Conservation (phyloP, 2,329 filamentous ascomycete genomes). For the Fusarium sp. region DNA sequence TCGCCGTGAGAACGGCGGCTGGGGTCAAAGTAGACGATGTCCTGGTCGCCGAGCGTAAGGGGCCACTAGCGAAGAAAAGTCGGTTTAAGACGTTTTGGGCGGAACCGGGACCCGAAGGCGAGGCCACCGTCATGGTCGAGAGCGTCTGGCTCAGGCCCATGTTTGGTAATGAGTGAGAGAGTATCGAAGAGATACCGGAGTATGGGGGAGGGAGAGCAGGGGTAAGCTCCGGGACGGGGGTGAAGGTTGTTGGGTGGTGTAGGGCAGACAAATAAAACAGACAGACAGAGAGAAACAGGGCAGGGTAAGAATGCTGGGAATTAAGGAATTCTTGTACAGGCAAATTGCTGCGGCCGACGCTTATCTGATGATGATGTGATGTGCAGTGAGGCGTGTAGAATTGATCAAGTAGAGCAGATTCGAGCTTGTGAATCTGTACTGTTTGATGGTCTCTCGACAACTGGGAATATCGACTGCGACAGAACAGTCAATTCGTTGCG, state of each 20-base stretch:
- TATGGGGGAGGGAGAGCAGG: constrained; percentile 36
- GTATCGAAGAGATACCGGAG: constrained; percentile 37
- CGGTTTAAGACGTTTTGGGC: constrained; percentile 50
- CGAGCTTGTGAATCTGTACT: background rate
- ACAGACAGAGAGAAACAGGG: constrained; percentile 8
- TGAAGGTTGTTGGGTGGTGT: constrained; percentile 30
- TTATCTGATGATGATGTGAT: constrained; percentile 21
- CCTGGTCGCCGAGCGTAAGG: constrained; percentile 43
- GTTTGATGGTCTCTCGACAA: background rate
- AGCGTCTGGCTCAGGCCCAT: constrained; percentile 46
- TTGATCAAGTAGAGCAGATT: background rate
- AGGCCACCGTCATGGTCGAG: constrained; percentile 43
- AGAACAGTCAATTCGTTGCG: constrained; percentile 12
- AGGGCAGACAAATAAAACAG: constrained; percentile 19
- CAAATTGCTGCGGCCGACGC: constrained; percentile 22
- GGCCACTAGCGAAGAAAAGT: constrained; percentile 50
- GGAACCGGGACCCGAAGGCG: constrained; percentile 44
- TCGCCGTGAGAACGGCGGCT: constrained; percentile 34
- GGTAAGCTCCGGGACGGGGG: constrained; percentile 29
- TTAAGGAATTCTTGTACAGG: constrained; percentile 25
- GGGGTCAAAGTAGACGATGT: constrained; percentile 42
- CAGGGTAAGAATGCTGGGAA: constrained; percentile 26
- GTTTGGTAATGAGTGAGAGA: constrained; percentile 34
- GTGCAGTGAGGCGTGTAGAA: constrained; percentile 9
- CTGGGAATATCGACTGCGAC: constrained; percentile 7